A percentile compares a stretch with the other conserved stretches of the same genome.
These are phyloP conservation scores for Apiospora malaysiana DNA, from an alignment of 2,329 filamentous ascomycete species.

Conservation along the genomic window DNA sequence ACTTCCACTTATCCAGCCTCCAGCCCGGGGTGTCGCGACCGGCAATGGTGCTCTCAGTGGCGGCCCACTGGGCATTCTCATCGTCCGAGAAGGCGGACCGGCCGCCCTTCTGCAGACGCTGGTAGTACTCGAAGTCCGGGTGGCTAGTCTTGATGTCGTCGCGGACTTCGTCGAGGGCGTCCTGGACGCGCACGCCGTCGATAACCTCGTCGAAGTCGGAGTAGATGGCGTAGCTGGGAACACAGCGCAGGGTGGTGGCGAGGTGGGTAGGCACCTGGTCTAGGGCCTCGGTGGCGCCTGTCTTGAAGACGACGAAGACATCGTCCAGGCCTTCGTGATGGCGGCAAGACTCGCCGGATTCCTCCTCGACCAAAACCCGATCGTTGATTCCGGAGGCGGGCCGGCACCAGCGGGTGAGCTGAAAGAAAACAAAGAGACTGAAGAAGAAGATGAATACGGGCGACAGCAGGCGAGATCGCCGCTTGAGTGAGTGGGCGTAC, in stretches of 20 bases:
- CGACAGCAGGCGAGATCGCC: conserved; percentile 1
- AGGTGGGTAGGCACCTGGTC: conserved; percentile 62
- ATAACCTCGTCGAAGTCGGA: conserved; percentile 62
- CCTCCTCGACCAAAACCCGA: conserved; percentile 1
- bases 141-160: conserved; percentile 44
- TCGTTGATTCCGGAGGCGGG: not conserved
- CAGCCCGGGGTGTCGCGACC: conserved; percentile 51
- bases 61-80: conserved; percentile 35
- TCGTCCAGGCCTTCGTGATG: conserved; percentile 49
- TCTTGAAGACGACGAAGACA: conserved; percentile 62
- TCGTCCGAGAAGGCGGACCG: conserved; percentile 46
- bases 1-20: conserved; percentile 65
- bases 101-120: conserved; percentile 49
- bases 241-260: conserved; percentile 58
- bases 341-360: not conserved
- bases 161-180: conserved; percentile 53
- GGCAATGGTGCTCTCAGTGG: conserved; percentile 36
- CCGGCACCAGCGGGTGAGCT: conserved; percentile 18
- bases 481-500: conserved; percentile 13
- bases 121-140: conserved; percentile 58
- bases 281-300: conserved; percentile 61
- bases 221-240: conserved; percentile 61
- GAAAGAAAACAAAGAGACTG: conserved; percentile 16
- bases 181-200: conserved; percentile 53
- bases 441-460: conserved; percentile 9